Conservation (phyloP, 2,329 filamentous ascomycete species). For the Colletotrichum kahawae region DNA sequence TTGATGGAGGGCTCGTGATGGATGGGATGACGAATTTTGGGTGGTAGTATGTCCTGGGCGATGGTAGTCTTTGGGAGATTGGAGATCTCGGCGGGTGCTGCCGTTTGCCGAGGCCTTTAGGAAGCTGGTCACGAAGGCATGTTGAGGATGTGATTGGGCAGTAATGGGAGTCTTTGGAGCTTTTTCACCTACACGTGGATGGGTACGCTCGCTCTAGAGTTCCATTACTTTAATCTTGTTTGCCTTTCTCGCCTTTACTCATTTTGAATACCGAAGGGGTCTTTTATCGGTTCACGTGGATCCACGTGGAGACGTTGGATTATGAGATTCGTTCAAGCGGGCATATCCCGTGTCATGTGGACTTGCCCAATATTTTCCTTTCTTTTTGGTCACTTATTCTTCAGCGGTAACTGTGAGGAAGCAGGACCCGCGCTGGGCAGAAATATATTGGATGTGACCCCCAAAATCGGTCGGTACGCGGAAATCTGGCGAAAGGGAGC, state of each 20-base stretch:
- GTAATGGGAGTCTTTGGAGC: background rate
- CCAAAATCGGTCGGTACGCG: background rate
- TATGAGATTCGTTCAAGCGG: background rate
- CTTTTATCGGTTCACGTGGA: background rate
- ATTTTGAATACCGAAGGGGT: background rate
- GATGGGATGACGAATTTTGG: background rate
- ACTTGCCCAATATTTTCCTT: background rate
- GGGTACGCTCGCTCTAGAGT: background rate
- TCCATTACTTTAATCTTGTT: background rate
- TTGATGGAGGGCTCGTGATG: background rate
- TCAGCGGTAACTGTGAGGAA: background rate
- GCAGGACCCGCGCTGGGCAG: background rate
- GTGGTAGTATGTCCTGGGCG: background rate
- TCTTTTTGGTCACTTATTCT: background rate
- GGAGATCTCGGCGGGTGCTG: background rate
- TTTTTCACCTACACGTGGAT: background rate
- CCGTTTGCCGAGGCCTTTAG: background rate
- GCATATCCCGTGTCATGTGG: background rate
- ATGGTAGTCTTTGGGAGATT: background rate
- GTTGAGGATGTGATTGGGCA: background rate
- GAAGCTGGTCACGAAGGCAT: background rate
- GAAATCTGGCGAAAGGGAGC: background rate
- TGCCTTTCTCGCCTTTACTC: background rate
- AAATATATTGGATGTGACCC: background rate
- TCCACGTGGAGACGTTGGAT: slow-evolving; percentile 6